Base-by-base conservation (phyloP, 805 yeast species). In the Saccharomyces jurei region DNA sequence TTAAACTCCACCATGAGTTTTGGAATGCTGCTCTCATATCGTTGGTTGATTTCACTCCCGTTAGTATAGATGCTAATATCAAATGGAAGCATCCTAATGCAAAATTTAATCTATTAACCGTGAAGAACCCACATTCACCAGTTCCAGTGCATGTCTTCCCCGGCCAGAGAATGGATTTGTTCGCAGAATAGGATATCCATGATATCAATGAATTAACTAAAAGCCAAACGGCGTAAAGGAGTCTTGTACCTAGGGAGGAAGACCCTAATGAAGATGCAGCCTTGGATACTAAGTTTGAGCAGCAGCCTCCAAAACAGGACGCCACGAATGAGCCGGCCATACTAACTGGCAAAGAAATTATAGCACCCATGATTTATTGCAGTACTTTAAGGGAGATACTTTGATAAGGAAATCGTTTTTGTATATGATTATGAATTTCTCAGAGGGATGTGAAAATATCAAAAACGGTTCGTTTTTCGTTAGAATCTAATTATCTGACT, bases 71-170 rank as follows among this genome's bases (percentile, higher is more conserved):
- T 0, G 94, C 96, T 54, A 94, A 72, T 0, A 83, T 58, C 32
- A 91, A 63, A 72, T 94, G 99, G 55, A 89, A 71, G 53, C 83
- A 51, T 2, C 96, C 98, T 21, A 94, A 74, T 2, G 97, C 91
- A 66, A 90, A 87, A 71, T 89, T 89, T 63, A 94, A 76, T 54
- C 98, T 75, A 68, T 94, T 95, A n/a, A 94, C 97, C 4, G 96
- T 91, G 14, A 89, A 88, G 70, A 92, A 94, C 49, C 97, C 96
- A 69, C 96, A 90, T 62, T 87, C 87, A 54, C 87, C 86, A 25
- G 82, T 81, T 13, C 94, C 96, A 48, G 84, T 82, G 71, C 99
- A 92, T 46, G 89, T 75, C 55, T 78, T 79, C 56, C 86, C 94
- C 8, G 94, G 82, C 71, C 87, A 81, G 55, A 81, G 77, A 21